Base-by-base conservation (phyloP, 2,329 filamentous ascomycete species). In the Dactylella cylindrospora region DNA sequence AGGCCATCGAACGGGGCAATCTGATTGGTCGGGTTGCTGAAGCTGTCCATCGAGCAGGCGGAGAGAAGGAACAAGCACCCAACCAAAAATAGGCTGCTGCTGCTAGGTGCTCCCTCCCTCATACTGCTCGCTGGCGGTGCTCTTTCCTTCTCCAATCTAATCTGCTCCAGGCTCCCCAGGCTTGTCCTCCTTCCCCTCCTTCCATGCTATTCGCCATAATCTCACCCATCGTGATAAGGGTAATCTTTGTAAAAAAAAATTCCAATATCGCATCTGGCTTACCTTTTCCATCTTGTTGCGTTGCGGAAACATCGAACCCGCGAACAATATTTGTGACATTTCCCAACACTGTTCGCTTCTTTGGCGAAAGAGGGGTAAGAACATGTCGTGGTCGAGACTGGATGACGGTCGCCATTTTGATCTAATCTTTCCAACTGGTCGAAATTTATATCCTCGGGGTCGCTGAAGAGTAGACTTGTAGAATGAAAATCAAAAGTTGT, bases 331-430 rank as follows among this genome's bases (percentile, higher is more conserved):
- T 53, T 32, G 55, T 61, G 47, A 53, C 47, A 39, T 61, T 61
- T 22, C 55, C 55, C 31, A 61, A 35, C 29, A 61, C 55, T 28
- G 47, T 61, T 22, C 55, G 36, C 43, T 45, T 32, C 41, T 40
- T 61, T 10, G 55, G 55, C 41, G 55, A 61, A 61, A 61, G 55
- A 61, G 55, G 55, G 55, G 55, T 61, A 52, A 61, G 55, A 12
- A 61, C 55, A 46, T 57, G 52, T 35, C 52, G 52, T 46, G 54
- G 54, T 29, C 45, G 47, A 47, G 40, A 46, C 39, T 46, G 47
- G 12, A 61, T 33, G 17, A 61, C 33, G 33, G 55, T 49, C 35
- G 55, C 55, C 55, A 61, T 61, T 38, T 43, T 36, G 33, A 38
- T 6, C 5, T 4, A 15, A 38, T 38, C 33, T 3, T 15, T 19